Base-by-base conservation (phyloP, 2,329 filamentous ascomycete genomes). In the Pestalotiopsis sp. region DNA sequence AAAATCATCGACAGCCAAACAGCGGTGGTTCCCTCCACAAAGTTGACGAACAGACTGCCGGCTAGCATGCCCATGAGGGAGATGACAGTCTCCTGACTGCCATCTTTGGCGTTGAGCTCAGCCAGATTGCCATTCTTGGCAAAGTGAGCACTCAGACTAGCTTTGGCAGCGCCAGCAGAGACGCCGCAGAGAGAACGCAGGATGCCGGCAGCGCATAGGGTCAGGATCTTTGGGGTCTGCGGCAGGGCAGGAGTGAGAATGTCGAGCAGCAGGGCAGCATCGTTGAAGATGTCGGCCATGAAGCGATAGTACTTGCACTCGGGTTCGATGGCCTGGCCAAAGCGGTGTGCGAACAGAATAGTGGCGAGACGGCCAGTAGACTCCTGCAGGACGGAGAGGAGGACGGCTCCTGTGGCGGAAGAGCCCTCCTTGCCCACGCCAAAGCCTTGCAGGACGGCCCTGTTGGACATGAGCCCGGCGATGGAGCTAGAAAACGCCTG, bases 81-180 rank as follows among this genome's bases (percentile, higher is more conserved):
- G 68, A 99, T 93, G 23, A 97, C 90, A 0, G 95, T 98, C 81
- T 98, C 96, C 82, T 98, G 96, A 72, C 93, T 97, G 13, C 94
- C 94, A 78, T 98, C 95, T 65, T 79, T 91, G 68, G 95, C 95
- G 81, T 98, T 98, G 68, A 99, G 85, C 79, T 98, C 95, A 1
- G 94, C 95, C 59, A 98, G 82, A 78, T 98, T 98, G 49, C 94
- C 93, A 77, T 90, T 90, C 73, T 86, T 89, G 9, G 95, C 94
- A 84, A 99, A 98, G 81, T 99, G 96, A 12, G 94, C 92, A 77
- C 93, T 96, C 73, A 99, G 82, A 70, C 92, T 95, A 2, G 95
- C 95, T 80, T 98, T 98, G 71, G 93, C 92, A 67, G 94, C 94
- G 13, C 93, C 94, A 0, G 94, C 95, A 0, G 95, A 93, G 4